Evolutionary conservation across 2,329 filamentous ascomycete genomes (phyloP).

Genomic region (Cladosporium sp.): DNA sequence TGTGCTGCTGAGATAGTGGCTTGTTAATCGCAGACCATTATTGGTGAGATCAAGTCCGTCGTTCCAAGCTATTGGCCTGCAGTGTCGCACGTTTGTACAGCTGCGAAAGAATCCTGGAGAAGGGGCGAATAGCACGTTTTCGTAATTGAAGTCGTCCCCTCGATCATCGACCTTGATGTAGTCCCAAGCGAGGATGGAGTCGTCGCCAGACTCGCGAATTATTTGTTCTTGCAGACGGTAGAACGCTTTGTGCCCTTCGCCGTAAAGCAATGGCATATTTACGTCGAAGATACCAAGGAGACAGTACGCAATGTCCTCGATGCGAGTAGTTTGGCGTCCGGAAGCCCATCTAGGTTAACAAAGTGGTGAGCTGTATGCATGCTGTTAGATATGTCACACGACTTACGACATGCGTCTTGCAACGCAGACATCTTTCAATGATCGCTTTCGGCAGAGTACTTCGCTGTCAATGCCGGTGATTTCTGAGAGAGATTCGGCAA

Average conservation of each 20-base stretch:
- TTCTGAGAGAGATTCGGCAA: conserved; percentile 25
- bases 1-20: not conserved
- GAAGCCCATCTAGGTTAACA: conserved; percentile 33
- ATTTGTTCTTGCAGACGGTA: conserved; percentile 26
- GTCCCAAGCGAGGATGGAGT: conserved; percentile 27
- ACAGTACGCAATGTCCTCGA: conserved; percentile 26
- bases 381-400: not conserved
- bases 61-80: not conserved
- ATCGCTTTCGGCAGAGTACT: conserved; percentile 14
- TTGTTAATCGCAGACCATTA: not conserved
- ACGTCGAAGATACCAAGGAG: conserved; percentile 29
- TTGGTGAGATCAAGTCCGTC: not conserved
- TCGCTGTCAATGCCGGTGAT: conserved; percentile 23
- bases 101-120: not conserved
- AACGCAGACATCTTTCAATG: conserved; percentile 26
- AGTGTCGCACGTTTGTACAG: not conserved
- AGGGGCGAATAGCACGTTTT: not conserved
- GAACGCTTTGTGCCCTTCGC: conserved; percentile 28
- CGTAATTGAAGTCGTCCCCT: not conserved
- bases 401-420: conserved; percentile 21
- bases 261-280: conserved; percentile 28
- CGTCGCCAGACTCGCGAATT: conserved; percentile 19
- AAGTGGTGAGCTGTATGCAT: conserved; percentile 29
- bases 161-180: not conserved
- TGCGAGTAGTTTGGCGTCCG: conserved; percentile 30